These are phyloP conservation scores for Metschnikowia cubensis DNA, from an alignment of 805 yeast species.

Conservation along the genomic window DNA sequence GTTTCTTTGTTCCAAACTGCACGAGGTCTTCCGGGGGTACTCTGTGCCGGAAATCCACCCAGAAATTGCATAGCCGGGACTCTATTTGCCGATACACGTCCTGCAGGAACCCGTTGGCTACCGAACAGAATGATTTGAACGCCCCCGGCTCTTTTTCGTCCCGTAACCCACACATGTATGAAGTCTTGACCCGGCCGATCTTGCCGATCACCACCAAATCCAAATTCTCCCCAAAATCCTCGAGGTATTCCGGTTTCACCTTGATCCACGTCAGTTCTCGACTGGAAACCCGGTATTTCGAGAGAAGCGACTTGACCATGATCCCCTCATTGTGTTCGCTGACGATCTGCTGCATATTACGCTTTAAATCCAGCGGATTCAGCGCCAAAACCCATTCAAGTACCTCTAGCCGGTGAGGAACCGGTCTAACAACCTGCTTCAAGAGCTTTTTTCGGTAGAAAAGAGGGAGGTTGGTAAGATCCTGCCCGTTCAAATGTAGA, in stretches of 20 bases:
- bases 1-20: conserved; percentile 57
- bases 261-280: conserved; percentile 75
- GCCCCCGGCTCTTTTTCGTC: conserved; percentile 36
- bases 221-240: conserved; percentile 80
- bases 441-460: conserved; percentile 53
- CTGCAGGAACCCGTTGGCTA: conserved; percentile 78
- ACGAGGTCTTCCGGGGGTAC: conserved; percentile 33
- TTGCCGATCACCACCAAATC: conserved; percentile 79
- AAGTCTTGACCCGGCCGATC: conserved; percentile 64
- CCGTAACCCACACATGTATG: conserved; percentile 71
- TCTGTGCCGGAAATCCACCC: conserved; percentile 43
- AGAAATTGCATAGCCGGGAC: conserved; percentile 52
- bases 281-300: conserved; percentile 58
- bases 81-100: conserved; percentile 60
- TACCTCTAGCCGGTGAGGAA: conserved; percentile 48
- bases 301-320: conserved; percentile 60
- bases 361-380: conserved; percentile 50
- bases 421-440: conserved; percentile 40
- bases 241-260: conserved; percentile 85
- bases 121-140: conserved; percentile 67
- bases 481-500: conserved; percentile 60
- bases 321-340: conserved; percentile 74
- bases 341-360: conserved; percentile 55
- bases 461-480: conserved; percentile 54
- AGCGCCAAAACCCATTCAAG: conserved; percentile 38